Conservation (phyloP, 176 grass and related monocot species). For the Areca catechu region DNA sequence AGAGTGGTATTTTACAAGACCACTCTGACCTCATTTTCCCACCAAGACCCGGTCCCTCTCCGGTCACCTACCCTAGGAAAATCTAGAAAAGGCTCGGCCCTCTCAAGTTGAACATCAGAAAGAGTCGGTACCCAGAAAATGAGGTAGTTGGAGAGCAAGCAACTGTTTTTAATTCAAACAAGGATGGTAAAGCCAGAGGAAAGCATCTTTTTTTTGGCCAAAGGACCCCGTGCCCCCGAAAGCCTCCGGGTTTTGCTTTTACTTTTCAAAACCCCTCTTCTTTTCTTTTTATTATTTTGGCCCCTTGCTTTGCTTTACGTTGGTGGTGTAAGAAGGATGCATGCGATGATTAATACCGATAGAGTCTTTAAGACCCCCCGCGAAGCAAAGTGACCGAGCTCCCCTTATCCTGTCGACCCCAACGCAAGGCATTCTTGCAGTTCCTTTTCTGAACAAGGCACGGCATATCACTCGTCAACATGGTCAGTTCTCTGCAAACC, state of each 20-base stretch:
- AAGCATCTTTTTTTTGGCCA: conserved; percentile 35
- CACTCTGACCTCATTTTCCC: too few species aligned
- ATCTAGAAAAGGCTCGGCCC: too few species aligned
- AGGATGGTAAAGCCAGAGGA: conserved; percentile 29
- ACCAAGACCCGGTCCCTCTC: too few species aligned
- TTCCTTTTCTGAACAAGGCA: too few species aligned
- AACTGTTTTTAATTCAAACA: conserved; percentile 12
- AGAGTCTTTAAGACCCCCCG: conserved; percentile 1
- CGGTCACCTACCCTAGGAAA: too few species aligned
- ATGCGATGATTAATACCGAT: background rate
- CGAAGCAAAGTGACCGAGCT: too few species aligned
- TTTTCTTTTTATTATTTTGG: background rate
- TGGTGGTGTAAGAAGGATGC: background rate
- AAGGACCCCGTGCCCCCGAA: conserved; percentile 32
- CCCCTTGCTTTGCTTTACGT: conserved; percentile 9
- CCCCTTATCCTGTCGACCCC: too few species aligned
- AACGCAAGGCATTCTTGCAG: too few species aligned
- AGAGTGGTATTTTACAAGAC: too few species aligned
- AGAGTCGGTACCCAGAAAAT: background rate
- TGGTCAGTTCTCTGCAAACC: too few species aligned
- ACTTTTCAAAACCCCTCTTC: conserved; percentile 18
- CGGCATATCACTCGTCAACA: too few species aligned
- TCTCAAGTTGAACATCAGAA: too few species aligned
- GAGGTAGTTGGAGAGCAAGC: background rate
- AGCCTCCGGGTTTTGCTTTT: conserved; percentile 34